Conservation (phyloP, 176 grass and related monocot species). For the Areca catechu region DNA sequence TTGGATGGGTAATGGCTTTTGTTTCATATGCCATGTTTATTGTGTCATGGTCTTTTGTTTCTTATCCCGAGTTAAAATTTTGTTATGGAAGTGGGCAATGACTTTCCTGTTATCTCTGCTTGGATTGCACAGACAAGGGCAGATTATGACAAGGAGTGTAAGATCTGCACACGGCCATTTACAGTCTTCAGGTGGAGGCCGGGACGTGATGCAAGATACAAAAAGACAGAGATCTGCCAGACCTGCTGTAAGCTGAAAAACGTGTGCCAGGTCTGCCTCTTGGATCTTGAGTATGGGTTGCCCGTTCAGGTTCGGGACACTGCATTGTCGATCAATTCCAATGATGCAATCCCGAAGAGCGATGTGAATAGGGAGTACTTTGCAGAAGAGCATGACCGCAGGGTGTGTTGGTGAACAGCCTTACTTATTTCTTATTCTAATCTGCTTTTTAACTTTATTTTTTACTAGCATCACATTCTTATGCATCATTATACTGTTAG, state of each 20-base stretch:
- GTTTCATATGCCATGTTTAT: too few species aligned
- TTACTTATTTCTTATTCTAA: not conserved
- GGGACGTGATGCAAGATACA: conserved; percentile 90
- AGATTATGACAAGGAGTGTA: conserved; percentile 95
- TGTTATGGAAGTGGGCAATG: too few species aligned
- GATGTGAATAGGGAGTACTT: conserved; percentile 95
- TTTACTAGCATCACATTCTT: too few species aligned
- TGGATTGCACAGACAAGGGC: conserved; percentile 51
- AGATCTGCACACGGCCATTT: conserved; percentile 84
- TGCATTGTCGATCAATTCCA: conserved; percentile 68
- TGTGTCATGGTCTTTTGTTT: too few species aligned
- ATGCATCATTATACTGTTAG: too few species aligned
- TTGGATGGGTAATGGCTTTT: too few species aligned
- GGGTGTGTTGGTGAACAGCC: conserved; percentile 33
- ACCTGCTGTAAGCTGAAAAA: conserved; percentile 98
- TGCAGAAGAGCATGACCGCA: conserved; percentile 94
- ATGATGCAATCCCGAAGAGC: conserved; percentile 88
- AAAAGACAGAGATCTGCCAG: conserved; percentile 98
- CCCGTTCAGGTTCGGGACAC: conserved; percentile 93
- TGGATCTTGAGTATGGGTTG: conserved; percentile 93
- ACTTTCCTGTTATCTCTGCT: conserved; percentile 2
- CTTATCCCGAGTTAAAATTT: too few species aligned
- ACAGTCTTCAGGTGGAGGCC: conserved; percentile 94
- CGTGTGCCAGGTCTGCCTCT: conserved; percentile 89
- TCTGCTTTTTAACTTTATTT: too few species aligned